Evolutionary conservation across 768 basidiomycete species (phyloP), one percentile per base, ranked within the genome.

Genomic region (Collybia sp.): DNA sequence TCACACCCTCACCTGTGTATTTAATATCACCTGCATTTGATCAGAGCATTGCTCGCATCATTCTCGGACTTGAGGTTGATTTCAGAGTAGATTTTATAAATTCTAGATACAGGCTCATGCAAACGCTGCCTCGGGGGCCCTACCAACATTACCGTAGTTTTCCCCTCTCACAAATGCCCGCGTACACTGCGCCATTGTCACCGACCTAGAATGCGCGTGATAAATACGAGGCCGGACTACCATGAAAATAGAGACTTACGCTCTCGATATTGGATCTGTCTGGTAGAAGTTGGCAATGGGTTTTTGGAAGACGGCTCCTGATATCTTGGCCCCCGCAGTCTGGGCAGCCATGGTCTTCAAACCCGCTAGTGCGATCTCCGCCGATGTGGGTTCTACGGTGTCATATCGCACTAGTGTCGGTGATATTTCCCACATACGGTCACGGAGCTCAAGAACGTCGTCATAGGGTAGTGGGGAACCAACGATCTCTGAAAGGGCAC

Each of bases 371-470:
- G 86, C 80, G 33, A 93, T 70, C 31, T 88, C 88, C 1, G 65
- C 52, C 2, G 90, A 92, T 1, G 88, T 90, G 17, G 65, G 70
- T 68, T 98, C 96, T 12, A 82, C 72, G 37, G 71, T 68, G 55
- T 94, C 93, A 60, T 94, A 93, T 52, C 92, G 76, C 32, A 95
- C 82, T 19, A 97, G 72, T 1, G 90, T 76, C 1, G 96, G 96
- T 16, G 91, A 88, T 52, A 99, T 83, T 61, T 95, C 93, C 95
- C 95, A 97, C 80, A 98, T 80, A 31, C 96, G 81, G 58, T 97
- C 93, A 32, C 94, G 81, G 38, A 99, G 70, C 39, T 75, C 71
- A 5, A 93, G 68, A 11, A 89, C 76, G 55, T 93, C 88, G 55
- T 96, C 93, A 59, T 99, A 99, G 0, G 93, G 91, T 42, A 98